Evolutionary conservation across 108 stramenopile species (phyloP).

Genomic region (Seminavis robusta): DNA sequence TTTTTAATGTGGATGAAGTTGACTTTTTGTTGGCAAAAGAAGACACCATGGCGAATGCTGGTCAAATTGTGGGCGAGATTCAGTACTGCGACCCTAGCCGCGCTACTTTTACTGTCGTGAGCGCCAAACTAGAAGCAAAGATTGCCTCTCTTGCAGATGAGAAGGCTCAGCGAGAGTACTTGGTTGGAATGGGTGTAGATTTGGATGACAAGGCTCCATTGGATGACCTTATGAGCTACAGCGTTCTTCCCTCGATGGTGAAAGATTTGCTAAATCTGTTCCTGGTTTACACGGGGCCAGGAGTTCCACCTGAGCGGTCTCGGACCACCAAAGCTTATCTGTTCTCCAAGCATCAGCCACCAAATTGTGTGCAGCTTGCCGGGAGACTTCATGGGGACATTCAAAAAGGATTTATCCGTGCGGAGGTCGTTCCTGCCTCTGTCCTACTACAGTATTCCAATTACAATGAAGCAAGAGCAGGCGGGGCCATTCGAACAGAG

Average conservation of each 20-base stretch:
- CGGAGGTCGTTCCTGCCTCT: conserved; percentile 58
- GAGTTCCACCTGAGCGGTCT: conserved; percentile 55
- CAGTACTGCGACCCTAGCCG: conserved; percentile 33
- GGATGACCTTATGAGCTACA: conserved; percentile 25
- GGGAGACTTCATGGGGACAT: conserved; percentile 89
- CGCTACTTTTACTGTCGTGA: conserved; percentile 56
- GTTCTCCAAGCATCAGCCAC: conserved; percentile 17
- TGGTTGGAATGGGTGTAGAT: conserved; percentile 52
- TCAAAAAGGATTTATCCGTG: conserved; percentile 86
- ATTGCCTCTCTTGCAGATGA: conserved; percentile 28
- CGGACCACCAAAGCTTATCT: conserved; percentile 62
- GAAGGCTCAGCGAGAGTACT: conserved; percentile 64
- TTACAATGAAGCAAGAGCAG: conserved; percentile 76
- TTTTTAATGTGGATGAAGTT: conserved; percentile 90
- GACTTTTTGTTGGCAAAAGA: conserved; percentile 42
- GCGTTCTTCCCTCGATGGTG: conserved; percentile 38
- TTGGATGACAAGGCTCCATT: conserved; percentile 14
- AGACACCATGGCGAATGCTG: conserved; percentile 33
- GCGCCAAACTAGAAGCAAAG: conserved; percentile 82
- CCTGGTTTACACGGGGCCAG: conserved; percentile 61
- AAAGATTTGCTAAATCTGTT: conserved; percentile 37
- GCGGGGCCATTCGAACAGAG: conserved; percentile 70
- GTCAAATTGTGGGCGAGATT: conserved; percentile 20
- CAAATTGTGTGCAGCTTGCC: conserved; percentile 51
- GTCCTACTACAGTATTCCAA: conserved; percentile 34